Percentiles rank a stretch among this genome's conserved stretches.
Conservation (phyloP, 345 rosid genomes). For the Brassica rapa region DNA sequence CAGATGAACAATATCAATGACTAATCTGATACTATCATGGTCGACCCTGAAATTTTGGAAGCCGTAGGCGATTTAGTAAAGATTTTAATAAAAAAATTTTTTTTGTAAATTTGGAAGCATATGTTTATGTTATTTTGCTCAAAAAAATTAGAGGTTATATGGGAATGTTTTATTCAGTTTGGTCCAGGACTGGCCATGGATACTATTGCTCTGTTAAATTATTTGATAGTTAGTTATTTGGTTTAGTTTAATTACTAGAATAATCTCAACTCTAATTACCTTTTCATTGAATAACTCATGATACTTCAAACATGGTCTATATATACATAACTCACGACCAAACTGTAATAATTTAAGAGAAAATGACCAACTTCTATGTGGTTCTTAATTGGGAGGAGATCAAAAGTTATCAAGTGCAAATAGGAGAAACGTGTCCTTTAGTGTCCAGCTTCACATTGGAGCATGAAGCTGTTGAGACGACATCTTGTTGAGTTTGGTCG, state of each 20-base stretch:
- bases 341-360: neutral
- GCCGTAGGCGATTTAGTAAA: no score
- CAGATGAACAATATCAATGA: neutral
- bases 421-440: constrained; percentile 54
- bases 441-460: constrained; percentile 47
- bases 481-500: constrained; percentile 25
- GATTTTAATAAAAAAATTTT: no score
- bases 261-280: neutral
- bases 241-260: neutral
- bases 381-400: constrained; percentile 3
- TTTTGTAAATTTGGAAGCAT: no score
- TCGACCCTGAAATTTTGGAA: no score
- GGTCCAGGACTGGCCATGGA: no score
- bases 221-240: neutral
- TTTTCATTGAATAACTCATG: neutral
- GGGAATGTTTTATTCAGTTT: no score
- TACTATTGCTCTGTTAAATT: neutral
- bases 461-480: constrained; percentile 59
- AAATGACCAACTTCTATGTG: neutral
- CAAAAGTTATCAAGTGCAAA: constrained; percentile 42
- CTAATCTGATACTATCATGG: neutral
- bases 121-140: no score
- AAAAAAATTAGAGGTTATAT: no score
- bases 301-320: neutral
- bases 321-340: constrained; percentile 15